Evolutionary conservation across 2,329 filamentous ascomycete species (phyloP).

Genomic region (Dactylellina leptospora): DNA sequence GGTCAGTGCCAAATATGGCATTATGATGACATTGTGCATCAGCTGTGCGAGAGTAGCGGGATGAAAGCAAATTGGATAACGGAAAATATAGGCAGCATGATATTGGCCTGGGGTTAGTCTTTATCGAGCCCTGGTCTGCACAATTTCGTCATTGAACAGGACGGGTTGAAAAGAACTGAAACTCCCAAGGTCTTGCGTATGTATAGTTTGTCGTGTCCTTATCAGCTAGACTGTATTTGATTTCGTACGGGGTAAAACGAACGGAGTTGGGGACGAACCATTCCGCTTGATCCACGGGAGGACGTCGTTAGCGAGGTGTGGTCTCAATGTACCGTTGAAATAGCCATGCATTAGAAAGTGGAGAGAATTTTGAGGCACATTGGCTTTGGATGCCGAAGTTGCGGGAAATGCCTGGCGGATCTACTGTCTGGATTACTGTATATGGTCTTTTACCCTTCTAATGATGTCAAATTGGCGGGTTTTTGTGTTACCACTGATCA

Average conservation of each 20-base stretch:
- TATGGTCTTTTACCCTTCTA: conserved; percentile 1
- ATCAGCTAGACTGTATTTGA: conserved; percentile 4
- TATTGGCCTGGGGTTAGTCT: conserved; percentile 7
- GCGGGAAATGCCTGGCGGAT: conserved; percentile 7
- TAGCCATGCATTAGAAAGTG: neutral
- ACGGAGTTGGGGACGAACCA: neutral
- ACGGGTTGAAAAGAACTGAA: conserved; percentile 13
- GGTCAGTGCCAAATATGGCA: conserved; percentile 42
- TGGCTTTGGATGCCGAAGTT: neutral
- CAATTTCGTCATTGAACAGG: conserved; percentile 45
- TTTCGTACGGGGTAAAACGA: neutral
- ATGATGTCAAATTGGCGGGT: conserved; percentile 13
- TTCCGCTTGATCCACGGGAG: conserved; percentile 32
- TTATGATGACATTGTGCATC: conserved; percentile 48
- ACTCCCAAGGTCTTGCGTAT: neutral
- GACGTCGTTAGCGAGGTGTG: conserved; percentile 32
- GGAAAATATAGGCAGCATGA: conserved; percentile 16
- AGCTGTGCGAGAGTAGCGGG: conserved; percentile 2
- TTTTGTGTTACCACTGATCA: conserved; percentile 37
- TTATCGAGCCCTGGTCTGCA: conserved; percentile 23
- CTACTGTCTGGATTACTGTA: conserved; percentile 16
- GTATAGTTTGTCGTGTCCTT: conserved; percentile 26
- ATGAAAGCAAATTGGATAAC: conserved; percentile 11
- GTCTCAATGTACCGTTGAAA: neutral
- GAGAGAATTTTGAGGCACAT: neutral